Conservation (phyloP, 208 protist genomes). For the Trypanosoma caninum region DNA sequence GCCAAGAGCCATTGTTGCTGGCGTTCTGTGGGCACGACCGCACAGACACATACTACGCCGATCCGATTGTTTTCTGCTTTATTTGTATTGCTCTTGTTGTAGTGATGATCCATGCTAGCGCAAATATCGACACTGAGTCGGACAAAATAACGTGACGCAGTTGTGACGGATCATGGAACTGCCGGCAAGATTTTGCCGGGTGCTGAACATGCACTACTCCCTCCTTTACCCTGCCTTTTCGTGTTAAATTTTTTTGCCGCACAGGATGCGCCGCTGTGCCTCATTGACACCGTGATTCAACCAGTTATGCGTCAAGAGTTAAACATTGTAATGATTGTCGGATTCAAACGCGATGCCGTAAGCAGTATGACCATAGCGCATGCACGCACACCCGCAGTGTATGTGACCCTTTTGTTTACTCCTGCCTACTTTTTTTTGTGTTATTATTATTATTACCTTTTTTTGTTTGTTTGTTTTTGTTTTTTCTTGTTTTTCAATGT, state of each 20-base stretch:
- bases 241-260: neutral
- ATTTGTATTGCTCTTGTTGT: too few species aligned
- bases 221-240: neutral
- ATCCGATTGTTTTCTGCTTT: neutral
- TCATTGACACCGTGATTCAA: slow-evolving; percentile 18
- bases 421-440: too few species aligned
- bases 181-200: slow-evolving; percentile 15
- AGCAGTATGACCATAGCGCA: slow-evolving; percentile 57
- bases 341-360: slow-evolving; percentile 45
- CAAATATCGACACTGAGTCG: slow-evolving; percentile 34
- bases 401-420: too few species aligned
- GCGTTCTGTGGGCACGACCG: too few species aligned
- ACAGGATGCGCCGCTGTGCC: too few species aligned
- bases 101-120: slow-evolving; percentile 30
- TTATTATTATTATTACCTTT: too few species aligned
- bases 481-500: too few species aligned
- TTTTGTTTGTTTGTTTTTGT: too few species aligned
- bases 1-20: too few species aligned
- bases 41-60: too few species aligned
- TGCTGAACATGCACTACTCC: neutral
- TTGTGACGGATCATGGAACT: slow-evolving; percentile 22
- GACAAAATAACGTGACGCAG: slow-evolving; percentile 20
- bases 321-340: slow-evolving; percentile 29
- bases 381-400: too few species aligned
- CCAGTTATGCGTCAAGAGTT: slow-evolving; percentile 30